Evolutionary conservation across 2,329 filamentous ascomycete species (phyloP).

Genomic region (Botrytis medusae): DNA sequence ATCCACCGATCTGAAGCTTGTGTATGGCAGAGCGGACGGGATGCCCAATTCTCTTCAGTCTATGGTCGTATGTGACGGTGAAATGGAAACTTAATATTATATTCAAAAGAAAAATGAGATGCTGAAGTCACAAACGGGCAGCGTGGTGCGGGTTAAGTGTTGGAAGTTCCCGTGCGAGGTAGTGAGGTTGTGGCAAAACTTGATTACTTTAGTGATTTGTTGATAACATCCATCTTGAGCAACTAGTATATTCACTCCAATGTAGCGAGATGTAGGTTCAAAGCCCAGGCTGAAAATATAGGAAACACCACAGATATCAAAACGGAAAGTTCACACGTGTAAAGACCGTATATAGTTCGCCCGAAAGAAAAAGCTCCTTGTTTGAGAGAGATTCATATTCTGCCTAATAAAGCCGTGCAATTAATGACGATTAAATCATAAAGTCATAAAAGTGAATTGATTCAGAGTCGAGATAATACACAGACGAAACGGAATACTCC

Average conservation of each 20-base stretch:
- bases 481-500: slow-evolving; percentile 20
- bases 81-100: rapidly evolving
- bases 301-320: not conserved
- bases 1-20: slow-evolving; percentile 1
- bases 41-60: not conserved
- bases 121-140: not conserved
- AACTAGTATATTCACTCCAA: not conserved
- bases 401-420: slow-evolving; percentile 1
- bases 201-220: not conserved
- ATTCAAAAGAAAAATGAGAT: rapidly evolving
- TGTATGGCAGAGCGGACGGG: not conserved
- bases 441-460: slow-evolving; percentile 15
- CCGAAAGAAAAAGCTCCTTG: not conserved
- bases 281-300: not conserved
- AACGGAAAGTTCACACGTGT: not conserved
- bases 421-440: slow-evolving; percentile 12
- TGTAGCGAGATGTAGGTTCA: rapidly evolving
- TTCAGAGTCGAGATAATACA: slow-evolving; percentile 21
- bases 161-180: not conserved
- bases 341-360: not conserved
- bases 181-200: not conserved
- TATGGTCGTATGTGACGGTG: not conserved
- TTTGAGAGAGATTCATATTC: not conserved
- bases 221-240: not conserved
- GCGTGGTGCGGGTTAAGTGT: not conserved